Base-by-base conservation (phyloP, 768 basidiomycete genomes). In the Lactifluus piperatus region DNA sequence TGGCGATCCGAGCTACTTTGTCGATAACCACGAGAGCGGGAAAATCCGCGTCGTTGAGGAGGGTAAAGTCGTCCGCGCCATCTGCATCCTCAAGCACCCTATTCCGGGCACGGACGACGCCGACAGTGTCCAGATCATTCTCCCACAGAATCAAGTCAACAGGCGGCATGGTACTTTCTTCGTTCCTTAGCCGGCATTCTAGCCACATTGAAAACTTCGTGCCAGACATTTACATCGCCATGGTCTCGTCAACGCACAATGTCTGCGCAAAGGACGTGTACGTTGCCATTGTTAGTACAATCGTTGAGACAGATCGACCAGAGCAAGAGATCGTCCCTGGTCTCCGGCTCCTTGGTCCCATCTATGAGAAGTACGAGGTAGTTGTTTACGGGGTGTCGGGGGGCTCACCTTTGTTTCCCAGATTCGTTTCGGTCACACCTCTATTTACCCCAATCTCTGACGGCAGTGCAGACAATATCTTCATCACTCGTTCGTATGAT, bases 1-100 rank as follows among this genome's bases (percentile, higher is more conserved):
- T 62, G 97, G 97, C 46, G 94, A 97, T 72, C 97, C 97, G 7
- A 91, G 88, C 69, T 99, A 99, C 78, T 99, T 99, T 74, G 86
- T 88, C 54, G 86, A 87, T 26, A 86, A 85, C 41, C 66, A 73
- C 0, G 83, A 85, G 18, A 80, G 78, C 22, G 92, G 91, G 46
- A 93, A 92, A 74, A 72, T 93, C 66, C 81, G 90, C 60, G 94
- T 94, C 29, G 71, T 97, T 26, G 94, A 98, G 74, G 88, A 93
- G 63, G 88, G 89, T 65, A 94, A 89, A 74, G 97, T 98, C 65
- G 81, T 99, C 66, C 80, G 97, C 53, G 97, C 95, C 4, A 99
- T 99, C 69, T 98, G 97, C 77, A 79, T 99, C 74, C 79, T 99
- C 72, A 95, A 95, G 76, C 97, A 98, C 73, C 93, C 94, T 47